phyloP scores from a whole-genome alignment of 192 early-diverging fungal species.

The Obelidium mucronatum region DNA sequence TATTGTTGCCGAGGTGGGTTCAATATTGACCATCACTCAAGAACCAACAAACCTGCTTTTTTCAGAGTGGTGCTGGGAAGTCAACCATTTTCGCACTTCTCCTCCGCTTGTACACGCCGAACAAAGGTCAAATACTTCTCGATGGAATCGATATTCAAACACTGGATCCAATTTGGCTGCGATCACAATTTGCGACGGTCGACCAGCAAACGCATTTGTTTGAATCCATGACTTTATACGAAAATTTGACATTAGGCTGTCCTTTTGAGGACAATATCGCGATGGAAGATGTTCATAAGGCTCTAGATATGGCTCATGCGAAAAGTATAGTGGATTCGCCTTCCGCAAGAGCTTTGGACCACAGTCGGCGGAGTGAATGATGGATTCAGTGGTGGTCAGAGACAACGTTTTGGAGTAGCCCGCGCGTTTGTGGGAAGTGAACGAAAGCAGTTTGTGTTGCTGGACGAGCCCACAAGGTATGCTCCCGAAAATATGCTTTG shows the following conservation, averaged over 20 bases:
- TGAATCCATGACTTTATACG: constrained; percentile 1
- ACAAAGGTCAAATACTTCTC: constrained; percentile 61
- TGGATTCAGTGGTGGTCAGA: constrained; percentile 19
- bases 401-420: constrained; percentile 18
- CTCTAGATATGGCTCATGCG: not conserved
- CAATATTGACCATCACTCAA: not conserved
- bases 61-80: constrained; percentile 80
- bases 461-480: constrained; percentile 23
- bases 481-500: not conserved
- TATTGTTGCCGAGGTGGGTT: constrained; percentile 66
- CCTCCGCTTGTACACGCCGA: constrained; percentile 79
- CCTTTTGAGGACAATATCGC: no score
- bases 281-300: constrained; percentile 58
- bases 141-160: constrained; percentile 21
- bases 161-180: constrained; percentile 75
- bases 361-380: not conserved
- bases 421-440: not conserved
- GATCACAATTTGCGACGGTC: constrained; percentile 82
- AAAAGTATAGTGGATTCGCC: not conserved
- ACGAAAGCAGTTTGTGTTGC: not conserved
- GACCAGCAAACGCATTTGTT: constrained; percentile 21
- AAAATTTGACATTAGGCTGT: not conserved
- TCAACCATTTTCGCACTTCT: constrained; percentile 55
- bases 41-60: not conserved
- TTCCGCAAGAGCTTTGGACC: constrained; percentile 14